These are phyloP conservation scores for Lantana camara DNA, from an alignment of 257 asterid species.

Conservation along the genomic window DNA sequence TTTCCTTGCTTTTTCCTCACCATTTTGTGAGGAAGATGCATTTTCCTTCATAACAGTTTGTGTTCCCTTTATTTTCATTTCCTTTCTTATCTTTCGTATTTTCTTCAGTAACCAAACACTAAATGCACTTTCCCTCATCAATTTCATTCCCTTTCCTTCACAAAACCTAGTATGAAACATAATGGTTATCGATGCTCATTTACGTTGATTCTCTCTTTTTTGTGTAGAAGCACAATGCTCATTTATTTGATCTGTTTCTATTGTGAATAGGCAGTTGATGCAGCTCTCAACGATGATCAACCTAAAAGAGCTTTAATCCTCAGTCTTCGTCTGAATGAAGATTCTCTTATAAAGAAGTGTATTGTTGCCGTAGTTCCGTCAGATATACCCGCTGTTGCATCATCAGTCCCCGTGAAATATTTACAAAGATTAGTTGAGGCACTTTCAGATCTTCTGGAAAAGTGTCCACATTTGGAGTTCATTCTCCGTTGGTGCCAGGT, in stretches of 20 bases:
- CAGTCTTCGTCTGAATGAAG: slow-evolving; percentile 93
- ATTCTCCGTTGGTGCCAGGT: slow-evolving; percentile 95
- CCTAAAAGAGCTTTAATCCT: slow-evolving; percentile 78
- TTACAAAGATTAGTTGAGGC: slow-evolving; percentile 87
- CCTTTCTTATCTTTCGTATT: too few relatives aligned
- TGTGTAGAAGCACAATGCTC: background rate
- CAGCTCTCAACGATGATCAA: slow-evolving; percentile 69
- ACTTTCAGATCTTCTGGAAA: slow-evolving; percentile 83
- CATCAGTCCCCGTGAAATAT: slow-evolving; percentile 77
- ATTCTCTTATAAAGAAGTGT: slow-evolving; percentile 79
- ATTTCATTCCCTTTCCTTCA: too few relatives aligned
- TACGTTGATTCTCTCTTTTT: background rate
- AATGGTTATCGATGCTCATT: background rate
- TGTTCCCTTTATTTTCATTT: too few relatives aligned
- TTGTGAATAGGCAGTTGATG: slow-evolving; percentile 76
- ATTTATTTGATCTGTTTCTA: slow-evolving; percentile 19
- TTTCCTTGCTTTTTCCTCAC: too few relatives aligned
- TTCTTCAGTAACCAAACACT: too few relatives aligned
- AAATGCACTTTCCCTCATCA: too few relatives aligned
- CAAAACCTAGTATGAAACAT: too few relatives aligned
- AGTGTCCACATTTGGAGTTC: slow-evolving; percentile 87
- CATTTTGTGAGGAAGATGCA: too few relatives aligned
- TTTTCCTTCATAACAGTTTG: too few relatives aligned
- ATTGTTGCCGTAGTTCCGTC: slow-evolving; percentile 60
- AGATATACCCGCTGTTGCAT: slow-evolving; percentile 84